Percentiles rank a stretch among this genome's conserved stretches.
phyloP scores from a whole-genome alignment of 768 basidiomycete species.

The Cyclocybe cylindracea region DNA sequence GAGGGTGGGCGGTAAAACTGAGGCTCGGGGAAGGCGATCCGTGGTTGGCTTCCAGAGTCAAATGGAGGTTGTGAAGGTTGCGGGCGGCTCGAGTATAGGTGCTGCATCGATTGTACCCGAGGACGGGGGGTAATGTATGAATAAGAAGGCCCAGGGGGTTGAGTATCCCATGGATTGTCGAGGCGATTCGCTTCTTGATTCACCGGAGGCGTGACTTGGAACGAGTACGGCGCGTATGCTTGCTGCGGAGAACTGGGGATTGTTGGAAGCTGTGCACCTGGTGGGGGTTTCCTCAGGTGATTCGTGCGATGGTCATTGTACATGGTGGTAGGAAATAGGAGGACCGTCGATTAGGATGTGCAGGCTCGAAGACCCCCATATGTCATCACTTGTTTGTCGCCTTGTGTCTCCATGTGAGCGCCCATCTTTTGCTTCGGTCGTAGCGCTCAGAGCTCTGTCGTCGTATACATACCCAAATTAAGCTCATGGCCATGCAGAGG shows the following conservation, averaged over 20 bases:
- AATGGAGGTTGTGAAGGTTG: slow-evolving; percentile 16
- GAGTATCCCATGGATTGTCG: slow-evolving; percentile 11
- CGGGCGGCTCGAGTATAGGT: slow-evolving; percentile 12
- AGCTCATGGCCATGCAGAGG: no score
- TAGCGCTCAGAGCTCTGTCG: no score
- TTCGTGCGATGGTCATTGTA: no score
- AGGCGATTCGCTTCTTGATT: not conserved
- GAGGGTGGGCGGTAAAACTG: slow-evolving; percentile 51
- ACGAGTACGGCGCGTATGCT: not conserved
- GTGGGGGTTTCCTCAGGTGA: not conserved
- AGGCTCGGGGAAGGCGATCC: slow-evolving; percentile 52
- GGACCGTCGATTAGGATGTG: no score
- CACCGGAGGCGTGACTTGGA: slow-evolving; percentile 9
- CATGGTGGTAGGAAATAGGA: no score
- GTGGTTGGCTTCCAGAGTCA: slow-evolving; percentile 25
- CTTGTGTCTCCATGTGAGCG: no score
- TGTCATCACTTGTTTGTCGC: no score
- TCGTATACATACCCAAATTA: no score
- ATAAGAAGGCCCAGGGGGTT: not conserved
- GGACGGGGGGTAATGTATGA: slow-evolving; percentile 23
- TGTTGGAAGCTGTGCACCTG: no score
- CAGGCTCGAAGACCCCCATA: no score
- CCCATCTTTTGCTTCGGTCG: no score
- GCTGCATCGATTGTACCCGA: slow-evolving; percentile 32
- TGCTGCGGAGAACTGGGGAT: no score